Percentiles rank a stretch among this genome's conserved stretches.
These are phyloP conservation scores for Russula foetens DNA, from an alignment of 768 basidiomycete genomes.

Conservation along the genomic window DNA sequence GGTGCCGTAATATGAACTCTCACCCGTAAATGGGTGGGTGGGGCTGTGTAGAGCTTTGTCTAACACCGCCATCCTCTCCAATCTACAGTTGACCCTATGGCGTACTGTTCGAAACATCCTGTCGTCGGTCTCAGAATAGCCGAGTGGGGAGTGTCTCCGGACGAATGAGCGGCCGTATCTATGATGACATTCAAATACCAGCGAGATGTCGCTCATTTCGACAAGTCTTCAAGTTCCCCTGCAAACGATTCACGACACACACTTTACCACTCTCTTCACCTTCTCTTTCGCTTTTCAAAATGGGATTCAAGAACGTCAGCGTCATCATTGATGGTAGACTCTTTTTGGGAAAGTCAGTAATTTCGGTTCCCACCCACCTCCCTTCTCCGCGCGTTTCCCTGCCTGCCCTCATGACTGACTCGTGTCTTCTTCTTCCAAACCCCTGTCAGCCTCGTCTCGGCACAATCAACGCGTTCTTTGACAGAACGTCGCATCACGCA, in stretches of 20 bases:
- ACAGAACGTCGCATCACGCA: conserved; percentile 66
- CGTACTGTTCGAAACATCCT: not conserved
- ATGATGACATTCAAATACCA: conserved; percentile 11
- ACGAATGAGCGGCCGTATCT: not conserved
- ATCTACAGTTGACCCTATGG: not conserved
- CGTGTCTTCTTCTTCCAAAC: not conserved
- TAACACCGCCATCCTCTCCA: not conserved
- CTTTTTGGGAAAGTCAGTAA: conserved; percentile 69
- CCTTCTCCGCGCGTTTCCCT: conserved; percentile 7
- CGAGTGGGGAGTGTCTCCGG: conserved; percentile 9
- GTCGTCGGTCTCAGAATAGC: conserved; percentile 1
- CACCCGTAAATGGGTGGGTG: not conserved
- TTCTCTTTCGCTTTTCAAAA: conserved; percentile 7
- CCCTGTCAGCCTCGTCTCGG: conserved; percentile 55
- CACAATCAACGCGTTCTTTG: conserved; percentile 60
- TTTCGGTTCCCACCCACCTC: not conserved
- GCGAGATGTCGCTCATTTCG: not conserved
- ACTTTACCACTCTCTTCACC: not conserved
- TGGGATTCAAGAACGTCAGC: conserved; percentile 34
- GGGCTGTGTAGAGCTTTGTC: conserved; percentile 1
- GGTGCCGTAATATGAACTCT: not conserved
- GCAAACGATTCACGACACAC: not conserved
- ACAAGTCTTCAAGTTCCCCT: not conserved
- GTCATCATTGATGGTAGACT: conserved; percentile 56
- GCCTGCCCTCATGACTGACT: conserved; percentile 5